A percentile compares a stretch with the other conserved stretches of the same genome.
Conservation (phyloP, 2,329 filamentous ascomycete genomes). For the Botrytis paeoniae region DNA sequence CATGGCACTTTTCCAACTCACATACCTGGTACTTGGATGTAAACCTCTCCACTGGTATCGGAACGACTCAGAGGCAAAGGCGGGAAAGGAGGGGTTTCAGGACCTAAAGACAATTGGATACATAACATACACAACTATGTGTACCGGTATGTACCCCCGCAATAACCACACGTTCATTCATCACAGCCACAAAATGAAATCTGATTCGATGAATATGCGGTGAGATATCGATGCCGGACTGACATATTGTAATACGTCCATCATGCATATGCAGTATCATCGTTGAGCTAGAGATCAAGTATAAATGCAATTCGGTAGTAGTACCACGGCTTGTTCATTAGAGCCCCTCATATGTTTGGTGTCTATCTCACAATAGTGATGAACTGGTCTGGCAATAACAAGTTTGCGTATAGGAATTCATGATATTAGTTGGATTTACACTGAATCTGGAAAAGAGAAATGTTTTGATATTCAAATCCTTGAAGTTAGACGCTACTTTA, state of each 20-base stretch:
- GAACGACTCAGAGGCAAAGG: neutral
- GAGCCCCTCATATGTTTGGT: neutral
- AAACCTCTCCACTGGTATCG: neutral
- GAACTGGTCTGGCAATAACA: fast-evolving
- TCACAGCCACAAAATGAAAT: neutral
- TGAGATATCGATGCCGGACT: neutral
- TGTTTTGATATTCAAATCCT: neutral
- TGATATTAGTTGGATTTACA: neutral
- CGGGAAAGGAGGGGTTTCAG: neutral
- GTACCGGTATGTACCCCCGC: neutral
- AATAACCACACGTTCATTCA: neutral
- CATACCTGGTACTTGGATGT: neutral
- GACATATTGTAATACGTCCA: neutral
- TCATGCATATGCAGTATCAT: neutral
- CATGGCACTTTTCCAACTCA: neutral
- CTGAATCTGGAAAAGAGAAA: neutral
- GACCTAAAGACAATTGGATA: neutral
- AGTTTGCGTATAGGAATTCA: neutral
- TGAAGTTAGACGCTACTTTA: neutral
- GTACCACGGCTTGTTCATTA: neutral
- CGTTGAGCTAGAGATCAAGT: neutral
- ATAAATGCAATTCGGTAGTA: neutral
- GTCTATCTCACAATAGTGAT: neutral
- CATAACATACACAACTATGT: neutral
- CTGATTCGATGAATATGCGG: neutral